Evolutionary conservation across 148 eudicot genomes (phyloP).

Genomic region (Rhododendron kiyosumense): DNA sequence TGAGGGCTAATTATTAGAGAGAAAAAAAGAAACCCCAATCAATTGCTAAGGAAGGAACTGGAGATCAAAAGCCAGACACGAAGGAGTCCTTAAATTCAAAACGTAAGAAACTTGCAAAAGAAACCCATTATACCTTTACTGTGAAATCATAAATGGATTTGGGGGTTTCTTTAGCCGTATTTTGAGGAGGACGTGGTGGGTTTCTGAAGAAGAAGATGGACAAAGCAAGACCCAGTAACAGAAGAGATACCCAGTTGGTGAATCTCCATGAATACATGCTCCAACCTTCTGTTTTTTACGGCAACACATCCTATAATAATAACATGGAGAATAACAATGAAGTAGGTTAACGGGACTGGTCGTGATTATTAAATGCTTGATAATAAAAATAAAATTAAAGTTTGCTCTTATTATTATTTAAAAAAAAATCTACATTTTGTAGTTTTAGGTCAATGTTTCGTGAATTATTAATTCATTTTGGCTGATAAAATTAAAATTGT

Average conservation of each 20-base stretch:
- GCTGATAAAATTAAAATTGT: no score
- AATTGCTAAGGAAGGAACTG: not conserved
- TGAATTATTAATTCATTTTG: no score
- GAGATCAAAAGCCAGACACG: not conserved
- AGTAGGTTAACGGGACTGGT: no score
- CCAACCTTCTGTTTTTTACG: not conserved
- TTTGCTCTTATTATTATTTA: no score
- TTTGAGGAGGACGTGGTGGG: conserved; percentile 21
- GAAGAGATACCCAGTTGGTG: conserved; percentile 24
- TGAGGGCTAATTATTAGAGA: no score
- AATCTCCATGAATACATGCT: conserved; percentile 21
- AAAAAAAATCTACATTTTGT: no score
- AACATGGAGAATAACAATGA: no score
- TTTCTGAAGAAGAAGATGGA: conserved; percentile 24
- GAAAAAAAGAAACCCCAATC: not conserved
- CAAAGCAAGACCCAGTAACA: conserved; percentile 34
- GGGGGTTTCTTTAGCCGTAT: conserved; percentile 23
- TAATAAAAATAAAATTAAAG: no score
- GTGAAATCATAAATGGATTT: conserved; percentile 49
- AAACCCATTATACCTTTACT: conserved; percentile 38
- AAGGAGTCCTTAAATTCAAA: not conserved
- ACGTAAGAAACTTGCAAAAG: not conserved
- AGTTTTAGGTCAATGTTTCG: no score
- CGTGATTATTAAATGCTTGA: no score
- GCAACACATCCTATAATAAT: no score